Base-by-base conservation (phyloP, 1,139 yeast species). In the Pichia sp. region DNA sequence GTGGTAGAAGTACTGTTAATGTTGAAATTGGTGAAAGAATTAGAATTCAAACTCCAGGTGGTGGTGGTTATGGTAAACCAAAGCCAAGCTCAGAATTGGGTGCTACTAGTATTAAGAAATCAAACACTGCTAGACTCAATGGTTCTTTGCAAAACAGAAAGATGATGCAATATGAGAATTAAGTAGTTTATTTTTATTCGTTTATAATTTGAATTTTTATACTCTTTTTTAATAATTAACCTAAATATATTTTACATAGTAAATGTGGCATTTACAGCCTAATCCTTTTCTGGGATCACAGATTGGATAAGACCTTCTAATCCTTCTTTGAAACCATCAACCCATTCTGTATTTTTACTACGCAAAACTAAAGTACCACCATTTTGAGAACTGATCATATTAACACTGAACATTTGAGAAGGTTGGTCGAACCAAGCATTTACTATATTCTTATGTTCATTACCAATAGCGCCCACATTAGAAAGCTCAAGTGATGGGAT, bases 21-120 rank as follows among this genome's bases (percentile, higher is more conserved):
- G 58, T 61, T 52, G 54, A 59, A 55, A 62, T 59, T 47, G 79
- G 79, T 27, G 79, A 75, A 52, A 62, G 73, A 31, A 55, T 76
- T 34, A 63, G 70, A 34, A 68, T 75, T 17, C 48, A 63, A 52
- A 74, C 79, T 1, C 79, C 80, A 2, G 79, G 80, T 43, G 80
- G 79, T 36, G 80, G 80, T 42, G 80, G 78, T 1, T 75, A 67
- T 56, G 80, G 79, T 38, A 53, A 46, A 11, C 75, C 53, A 62
- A 72, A 24, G 52, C 75, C 34, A 77, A 77, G 37, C 18, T 28
- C 14, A 28, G 45, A 44, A 14, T 47, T 36, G 15, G 36, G 41
- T 5, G 30, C 40, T 21, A 45, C 43, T 20, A 32, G 45, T 6
- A 27, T 18, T 22, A 40, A 39, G 22, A 20, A 37, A 14, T 21